These are phyloP conservation scores for Pythium volutum DNA, from an alignment of 352 stramenopile genomes.

Conservation along the genomic window DNA sequence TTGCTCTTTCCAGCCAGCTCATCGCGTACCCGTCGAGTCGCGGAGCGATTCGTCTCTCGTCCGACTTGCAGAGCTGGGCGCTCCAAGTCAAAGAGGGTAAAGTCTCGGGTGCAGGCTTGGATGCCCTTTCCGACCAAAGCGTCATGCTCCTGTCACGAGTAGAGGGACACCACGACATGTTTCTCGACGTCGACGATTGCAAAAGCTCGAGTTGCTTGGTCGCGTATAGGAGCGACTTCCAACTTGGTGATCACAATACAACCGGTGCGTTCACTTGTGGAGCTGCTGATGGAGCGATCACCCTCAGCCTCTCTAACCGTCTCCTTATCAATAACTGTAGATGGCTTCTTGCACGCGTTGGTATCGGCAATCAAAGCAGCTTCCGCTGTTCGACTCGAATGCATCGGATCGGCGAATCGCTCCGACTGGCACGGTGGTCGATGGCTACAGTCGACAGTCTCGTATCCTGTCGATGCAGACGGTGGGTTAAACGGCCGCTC, in stretches of 20 bases:
- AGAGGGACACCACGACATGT: conserved; percentile 22
- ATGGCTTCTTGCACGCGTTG: conserved; percentile 54
- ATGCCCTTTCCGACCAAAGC: conserved; percentile 24
- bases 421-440: conserved; percentile 52
- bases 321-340: background rate
- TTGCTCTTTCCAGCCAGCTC: conserved; percentile 69
- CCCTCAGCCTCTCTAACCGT: background rate
- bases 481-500: background rate
- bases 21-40: conserved; percentile 51
- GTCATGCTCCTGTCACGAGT: background rate
- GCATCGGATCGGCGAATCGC: conserved; percentile 44
- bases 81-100: conserved; percentile 73
- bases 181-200: conserved; percentile 22
- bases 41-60: conserved; percentile 26
- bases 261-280: conserved; percentile 24
- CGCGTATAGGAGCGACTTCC: conserved; percentile 38
- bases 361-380: conserved; percentile 53
- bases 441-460: conserved; percentile 57
- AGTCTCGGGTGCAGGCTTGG: conserved; percentile 65
- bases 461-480: conserved; percentile 30
- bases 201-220: conserved; percentile 30
- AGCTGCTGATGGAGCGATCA: background rate
- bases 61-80: conserved; percentile 74
- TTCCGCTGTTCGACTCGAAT: conserved; percentile 52
- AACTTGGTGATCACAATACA: conserved; percentile 33